Conservation (phyloP, 1,139 yeast species). For the Lodderomyces beijingensis region DNA sequence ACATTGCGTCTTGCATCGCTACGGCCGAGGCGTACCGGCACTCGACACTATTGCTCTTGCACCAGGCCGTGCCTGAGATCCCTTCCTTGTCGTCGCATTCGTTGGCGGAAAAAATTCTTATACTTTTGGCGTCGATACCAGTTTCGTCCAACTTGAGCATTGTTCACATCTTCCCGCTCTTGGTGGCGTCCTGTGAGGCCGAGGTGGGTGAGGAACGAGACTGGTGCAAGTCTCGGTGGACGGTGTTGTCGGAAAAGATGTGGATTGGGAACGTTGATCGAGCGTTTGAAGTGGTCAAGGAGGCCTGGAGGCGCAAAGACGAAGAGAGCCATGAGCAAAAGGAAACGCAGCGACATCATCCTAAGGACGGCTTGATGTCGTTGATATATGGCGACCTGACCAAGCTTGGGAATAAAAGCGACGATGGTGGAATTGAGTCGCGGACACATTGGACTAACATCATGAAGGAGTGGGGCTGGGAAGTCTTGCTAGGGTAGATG, state of each 20-base stretch:
- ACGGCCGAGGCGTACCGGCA: constrained; percentile 68
- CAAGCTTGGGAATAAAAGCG: constrained; percentile 17
- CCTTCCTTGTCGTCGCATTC: constrained; percentile 53
- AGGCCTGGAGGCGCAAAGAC: constrained; percentile 64
- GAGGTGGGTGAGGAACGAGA: constrained; percentile 52
- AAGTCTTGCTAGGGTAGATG: constrained; percentile 45
- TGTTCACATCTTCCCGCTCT: constrained; percentile 59
- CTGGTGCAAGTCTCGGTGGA: constrained; percentile 63
- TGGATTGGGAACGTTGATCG: constrained; percentile 66
- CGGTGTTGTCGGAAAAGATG: constrained; percentile 45
- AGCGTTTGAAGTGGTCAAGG: constrained; percentile 64
- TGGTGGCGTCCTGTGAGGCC: constrained; percentile 65
- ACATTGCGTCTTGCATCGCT: constrained; percentile 55
- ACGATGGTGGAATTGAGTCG: constrained; percentile 36
- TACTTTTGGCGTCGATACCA: constrained; percentile 60
- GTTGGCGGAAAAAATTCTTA: constrained; percentile 56
- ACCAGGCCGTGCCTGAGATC: constrained; percentile 67
- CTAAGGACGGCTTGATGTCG: background rate
- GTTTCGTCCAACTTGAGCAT: constrained; percentile 52
- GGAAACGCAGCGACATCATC: background rate
- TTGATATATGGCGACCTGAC: constrained; percentile 36
- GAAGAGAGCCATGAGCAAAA: constrained; percentile 13
- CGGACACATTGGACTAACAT: constrained; percentile 65
- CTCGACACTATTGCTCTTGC: constrained; percentile 54
- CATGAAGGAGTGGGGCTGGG: constrained; percentile 78